Evolutionary conservation across 2,329 filamentous ascomycete genomes (phyloP), one percentile per base, ranked within the genome.

Genomic region (Coniosporium tulheliwenetii): DNA sequence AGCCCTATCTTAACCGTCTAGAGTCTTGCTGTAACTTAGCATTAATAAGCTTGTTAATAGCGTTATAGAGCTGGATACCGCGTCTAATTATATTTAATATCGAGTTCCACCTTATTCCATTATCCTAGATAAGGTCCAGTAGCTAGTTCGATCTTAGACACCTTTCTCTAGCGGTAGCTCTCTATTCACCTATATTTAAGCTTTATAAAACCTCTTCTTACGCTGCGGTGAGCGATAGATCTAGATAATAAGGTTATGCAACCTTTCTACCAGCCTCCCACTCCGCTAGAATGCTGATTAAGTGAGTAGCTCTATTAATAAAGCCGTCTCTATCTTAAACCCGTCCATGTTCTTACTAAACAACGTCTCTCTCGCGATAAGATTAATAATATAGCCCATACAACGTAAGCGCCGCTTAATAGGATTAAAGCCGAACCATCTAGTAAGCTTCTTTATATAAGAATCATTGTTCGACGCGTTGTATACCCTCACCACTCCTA

Each of bases 381-480:
- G n/a, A n/a, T n/a, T n/a, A n/a, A n/a, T n/a, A n/a, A n/a, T n/a
- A n/a, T n/a, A n/a, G n/a, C n/a, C n/a, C n/a, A n/a, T n/a, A n/a
- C n/a, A n/a, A 32, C 41, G 43, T 14, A 48, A 34, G 36, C 39
- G 33, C 2, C 40, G 26, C 34, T 40, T 32, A 3, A 35, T 13
- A 5, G 9, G 10, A 7, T 36, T 29, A 34, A 46, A 46, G 16
- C 39, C n/a, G 19, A 42, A 48, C 39, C 42, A 34, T 10, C 39
- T 40, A 8, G 39, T 42, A 5, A 46, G 40, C 5, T 26, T 12
- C 8, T 39, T 8, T 9, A 47, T 12, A 30, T 26, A 40, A 10
- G 37, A 39, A 16, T 36, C 40, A 36, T 49, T 49, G 39, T 43
- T 48, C 5, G 13, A 10, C 10, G 46, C 47, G 30, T 49, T 49